These are phyloP conservation scores for Litsea cubeba DNA, from an alignment of 164 flowering plant genomes.

Conservation along the genomic window DNA sequence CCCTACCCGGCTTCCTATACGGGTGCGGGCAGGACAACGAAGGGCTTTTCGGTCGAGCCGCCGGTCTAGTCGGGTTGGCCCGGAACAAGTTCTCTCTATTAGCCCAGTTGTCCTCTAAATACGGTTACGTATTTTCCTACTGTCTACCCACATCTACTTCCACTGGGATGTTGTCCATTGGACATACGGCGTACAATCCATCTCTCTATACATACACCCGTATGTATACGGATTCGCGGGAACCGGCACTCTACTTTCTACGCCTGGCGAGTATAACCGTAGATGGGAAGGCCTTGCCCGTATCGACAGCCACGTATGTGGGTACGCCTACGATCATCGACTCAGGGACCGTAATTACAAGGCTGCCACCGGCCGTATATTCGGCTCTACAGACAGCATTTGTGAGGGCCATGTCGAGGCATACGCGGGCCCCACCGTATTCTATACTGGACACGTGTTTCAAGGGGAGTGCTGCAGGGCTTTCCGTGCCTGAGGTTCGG, in stretches of 20 bases:
- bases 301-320: constrained; percentile 10
- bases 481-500: constrained; percentile 24
- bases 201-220: constrained; percentile 36
- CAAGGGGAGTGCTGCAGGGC: constrained; percentile 11
- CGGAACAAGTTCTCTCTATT: constrained; percentile 36
- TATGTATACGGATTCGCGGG: constrained; percentile 25
- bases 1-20: constrained; percentile 22
- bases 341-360: constrained; percentile 53
- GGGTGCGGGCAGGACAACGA: constrained; percentile 54
- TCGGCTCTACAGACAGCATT: constrained; percentile 26
- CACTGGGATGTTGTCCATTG: constrained; percentile 31
- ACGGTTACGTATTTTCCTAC: constrained; percentile 42
- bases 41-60: constrained; percentile 43
- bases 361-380: constrained; percentile 35
- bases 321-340: constrained; percentile 38
- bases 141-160: constrained; percentile 38
- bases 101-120: constrained; percentile 29
- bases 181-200: constrained; percentile 8
- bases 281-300: constrained; percentile 17
- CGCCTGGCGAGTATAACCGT: constrained; percentile 27
- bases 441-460: constrained; percentile 47
- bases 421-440: constrained; percentile 19
- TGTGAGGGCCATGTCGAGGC: constrained; percentile 23
- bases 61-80: constrained; percentile 48
- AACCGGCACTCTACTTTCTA: constrained; percentile 32